These are phyloP conservation scores for Cafeteria roenbergensis DNA, from an alignment of 108 stramenopile species.

Conservation along the genomic window DNA sequence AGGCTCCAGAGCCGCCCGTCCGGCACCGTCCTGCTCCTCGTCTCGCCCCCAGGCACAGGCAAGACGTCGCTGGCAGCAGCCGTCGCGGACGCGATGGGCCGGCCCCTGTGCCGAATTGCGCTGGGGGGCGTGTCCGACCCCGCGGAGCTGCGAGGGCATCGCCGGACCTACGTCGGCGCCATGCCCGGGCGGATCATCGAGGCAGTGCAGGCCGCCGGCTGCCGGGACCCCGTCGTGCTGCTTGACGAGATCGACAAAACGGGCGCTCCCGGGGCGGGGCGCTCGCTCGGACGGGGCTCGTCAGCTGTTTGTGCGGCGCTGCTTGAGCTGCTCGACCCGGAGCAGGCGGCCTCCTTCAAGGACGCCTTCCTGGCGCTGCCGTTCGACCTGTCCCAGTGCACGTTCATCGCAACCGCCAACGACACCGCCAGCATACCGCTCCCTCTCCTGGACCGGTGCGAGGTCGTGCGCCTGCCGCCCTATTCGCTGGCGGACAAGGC, in stretches of 20 bases:
- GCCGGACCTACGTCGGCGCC: conserved; percentile 88
- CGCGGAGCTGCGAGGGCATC: conserved; percentile 87
- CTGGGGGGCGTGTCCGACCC: conserved; percentile 79
- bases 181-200: conserved; percentile 91
- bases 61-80: conserved; percentile 69
- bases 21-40: conserved; percentile 80
- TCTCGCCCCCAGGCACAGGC: conserved; percentile 78
- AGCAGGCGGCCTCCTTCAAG: conserved; percentile 68
- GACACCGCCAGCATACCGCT: conserved; percentile 74
- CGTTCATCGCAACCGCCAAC: conserved; percentile 95
- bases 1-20: conserved; percentile 70
- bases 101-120: conserved; percentile 82
- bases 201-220: conserved; percentile 64
- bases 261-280: too few species aligned
- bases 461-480: conserved; percentile 81
- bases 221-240: conserved; percentile 71
- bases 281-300: too few species aligned
- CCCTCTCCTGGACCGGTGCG: conserved; percentile 86
- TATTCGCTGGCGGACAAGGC: conserved; percentile 89
- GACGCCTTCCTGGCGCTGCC: conserved; percentile 90
- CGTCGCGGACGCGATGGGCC: conserved; percentile 69
- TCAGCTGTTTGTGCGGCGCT: too few species aligned
- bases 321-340: conserved; percentile 73
- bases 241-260: conserved; percentile 96
- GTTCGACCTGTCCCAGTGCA: conserved; percentile 78